These are phyloP conservation scores for Curvularia lunata DNA, from an alignment of 2,329 filamentous ascomycete species.

Conservation along the genomic window DNA sequence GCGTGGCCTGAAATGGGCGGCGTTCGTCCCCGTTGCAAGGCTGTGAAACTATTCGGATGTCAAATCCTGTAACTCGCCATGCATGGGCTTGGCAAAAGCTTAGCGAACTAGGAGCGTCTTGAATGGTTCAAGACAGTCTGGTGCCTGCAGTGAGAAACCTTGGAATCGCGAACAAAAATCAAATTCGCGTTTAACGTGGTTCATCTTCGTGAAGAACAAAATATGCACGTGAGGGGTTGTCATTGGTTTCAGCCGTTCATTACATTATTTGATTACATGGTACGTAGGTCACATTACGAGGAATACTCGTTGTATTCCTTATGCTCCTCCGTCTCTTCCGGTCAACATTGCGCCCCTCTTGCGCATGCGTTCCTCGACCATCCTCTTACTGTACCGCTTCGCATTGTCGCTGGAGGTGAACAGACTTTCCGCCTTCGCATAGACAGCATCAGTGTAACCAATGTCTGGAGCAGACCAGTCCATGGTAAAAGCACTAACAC, in stretches of 20 bases:
- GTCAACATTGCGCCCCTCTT: constrained; percentile 22
- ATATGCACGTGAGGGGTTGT: not conserved
- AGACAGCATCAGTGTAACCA: constrained; percentile 32
- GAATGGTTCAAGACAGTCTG: not conserved
- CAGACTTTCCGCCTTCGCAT: constrained; percentile 22
- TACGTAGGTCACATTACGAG: constrained; percentile 3
- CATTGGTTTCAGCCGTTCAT: not conserved
- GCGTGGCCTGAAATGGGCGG: not conserved
- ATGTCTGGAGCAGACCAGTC: constrained; percentile 58
- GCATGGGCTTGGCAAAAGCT: constrained; percentile 32
- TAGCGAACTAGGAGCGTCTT: constrained; percentile 6
- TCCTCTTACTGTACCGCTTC: constrained; percentile 27
- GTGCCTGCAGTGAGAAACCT: not conserved
- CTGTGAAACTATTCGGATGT: constrained; percentile 29
- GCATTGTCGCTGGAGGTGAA: constrained; percentile 10
- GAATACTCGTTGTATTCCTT: not conserved
- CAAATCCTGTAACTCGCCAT: not conserved
- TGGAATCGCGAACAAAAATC: not conserved
- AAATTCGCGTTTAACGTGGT: constrained; percentile 1
- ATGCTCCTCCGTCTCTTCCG: constrained; percentile 11
- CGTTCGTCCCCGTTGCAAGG: constrained; percentile 12
- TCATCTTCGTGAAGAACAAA: not conserved
- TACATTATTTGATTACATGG: constrained; percentile 12
- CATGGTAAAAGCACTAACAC: constrained; percentile 58
- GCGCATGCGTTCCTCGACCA: constrained; percentile 26